Percentiles rank a stretch among this genome's conserved stretches.
Evolutionary conservation across 441 rosid species (phyloP).

Genomic region (Euphorbia celastroides): DNA sequence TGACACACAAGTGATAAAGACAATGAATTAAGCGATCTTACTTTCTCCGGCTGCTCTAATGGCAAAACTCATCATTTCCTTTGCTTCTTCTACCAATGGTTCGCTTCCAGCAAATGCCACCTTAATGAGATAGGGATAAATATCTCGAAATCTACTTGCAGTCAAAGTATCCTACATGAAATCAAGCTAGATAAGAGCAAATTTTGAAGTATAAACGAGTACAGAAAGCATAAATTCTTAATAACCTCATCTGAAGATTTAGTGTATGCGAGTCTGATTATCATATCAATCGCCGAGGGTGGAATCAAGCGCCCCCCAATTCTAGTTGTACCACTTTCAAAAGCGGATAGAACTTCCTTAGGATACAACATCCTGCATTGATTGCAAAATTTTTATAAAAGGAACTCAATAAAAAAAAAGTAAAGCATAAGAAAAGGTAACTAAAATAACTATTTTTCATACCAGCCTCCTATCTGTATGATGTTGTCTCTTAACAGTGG

Average conservation of each 20-base stretch:
- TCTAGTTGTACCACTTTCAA: slow-evolving; percentile 74
- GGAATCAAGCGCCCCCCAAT: slow-evolving; percentile 86
- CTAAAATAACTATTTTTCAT: too few species aligned
- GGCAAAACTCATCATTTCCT: slow-evolving; percentile 52
- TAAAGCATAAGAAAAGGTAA: not conserved
- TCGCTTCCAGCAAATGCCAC: slow-evolving; percentile 93
- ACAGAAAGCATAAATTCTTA: slow-evolving; percentile 9
- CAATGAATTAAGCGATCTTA: slow-evolving; percentile 19
- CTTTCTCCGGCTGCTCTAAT: slow-evolving; percentile 78
- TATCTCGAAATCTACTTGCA: slow-evolving; percentile 75
- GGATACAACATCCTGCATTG: slow-evolving; percentile 57
- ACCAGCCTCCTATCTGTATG: slow-evolving; percentile 74
- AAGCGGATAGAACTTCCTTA: slow-evolving; percentile 63
- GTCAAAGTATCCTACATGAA: too few species aligned
- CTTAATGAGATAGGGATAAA: slow-evolving; percentile 68
- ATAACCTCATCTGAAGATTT: slow-evolving; percentile 53
- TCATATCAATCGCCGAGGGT: slow-evolving; percentile 66
- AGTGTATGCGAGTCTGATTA: slow-evolving; percentile 68
- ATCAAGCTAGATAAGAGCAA: slow-evolving; percentile 35
- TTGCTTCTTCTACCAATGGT: slow-evolving; percentile 76
- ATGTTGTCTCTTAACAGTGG: slow-evolving; percentile 71
- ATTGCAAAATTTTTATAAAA: slow-evolving; percentile 3
- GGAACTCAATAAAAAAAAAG: slow-evolving; percentile 2
- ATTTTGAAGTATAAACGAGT: slow-evolving; percentile 2
- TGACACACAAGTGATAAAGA: slow-evolving; percentile 2